phyloP scores from a whole-genome alignment of 176 grass and related monocot species.

The Paspalum vaginatum region DNA sequence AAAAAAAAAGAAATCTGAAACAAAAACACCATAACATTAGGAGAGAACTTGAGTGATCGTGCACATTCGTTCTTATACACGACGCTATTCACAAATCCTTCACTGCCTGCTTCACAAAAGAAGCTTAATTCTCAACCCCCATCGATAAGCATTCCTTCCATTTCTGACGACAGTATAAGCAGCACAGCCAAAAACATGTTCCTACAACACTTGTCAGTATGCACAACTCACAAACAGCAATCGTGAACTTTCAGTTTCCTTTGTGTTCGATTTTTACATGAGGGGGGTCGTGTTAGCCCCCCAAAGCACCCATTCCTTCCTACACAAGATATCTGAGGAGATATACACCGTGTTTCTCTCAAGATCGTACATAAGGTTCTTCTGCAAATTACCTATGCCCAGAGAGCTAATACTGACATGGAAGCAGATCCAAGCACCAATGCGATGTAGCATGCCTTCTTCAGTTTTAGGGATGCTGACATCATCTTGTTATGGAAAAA shows the following conservation, averaged over 20 bases:
- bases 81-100: neutral
- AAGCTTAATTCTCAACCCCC: neutral
- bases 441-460: conserved; percentile 72
- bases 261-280: conserved; percentile 44
- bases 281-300: neutral
- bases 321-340: conserved; percentile 8
- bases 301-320: conserved; percentile 11
- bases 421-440: conserved; percentile 93
- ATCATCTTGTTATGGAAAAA: conserved; percentile 98
- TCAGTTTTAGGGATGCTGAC: conserved; percentile 60
- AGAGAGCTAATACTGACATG: conserved; percentile 96
- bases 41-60: neutral
- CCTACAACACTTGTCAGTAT: neutral
- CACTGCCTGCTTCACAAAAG: neutral
- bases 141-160: conserved; percentile 12
- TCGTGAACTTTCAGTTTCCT: neutral
- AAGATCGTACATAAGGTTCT: conserved; percentile 16
- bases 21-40: neutral
- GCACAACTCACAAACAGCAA: neutral
- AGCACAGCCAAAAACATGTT: neutral
- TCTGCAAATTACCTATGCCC: conserved; percentile 61
- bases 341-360: conserved; percentile 20
- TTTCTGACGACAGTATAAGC: conserved; percentile 5
- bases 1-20: neutral
- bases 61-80: neutral